Percentiles rank a stretch among this genome's conserved stretches.
These are phyloP conservation scores for Babesia ovis DNA, from an alignment of 169 alveolate species.

Conservation along the genomic window DNA sequence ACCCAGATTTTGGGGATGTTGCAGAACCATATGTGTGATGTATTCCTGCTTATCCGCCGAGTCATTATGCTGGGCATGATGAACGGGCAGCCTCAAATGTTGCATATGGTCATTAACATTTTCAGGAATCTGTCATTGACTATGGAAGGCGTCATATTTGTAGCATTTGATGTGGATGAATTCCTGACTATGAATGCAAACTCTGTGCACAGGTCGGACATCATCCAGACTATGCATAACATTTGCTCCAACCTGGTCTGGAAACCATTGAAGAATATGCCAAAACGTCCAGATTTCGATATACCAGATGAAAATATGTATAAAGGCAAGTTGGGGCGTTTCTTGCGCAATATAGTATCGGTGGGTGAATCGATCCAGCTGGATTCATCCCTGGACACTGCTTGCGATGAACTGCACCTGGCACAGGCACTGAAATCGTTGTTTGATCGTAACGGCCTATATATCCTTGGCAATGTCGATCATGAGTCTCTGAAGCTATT, in stretches of 20 bases:
- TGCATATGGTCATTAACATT: constrained; percentile 37
- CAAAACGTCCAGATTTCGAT: constrained; percentile 30
- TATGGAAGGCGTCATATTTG: constrained; percentile 62
- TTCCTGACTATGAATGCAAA: constrained; percentile 35
- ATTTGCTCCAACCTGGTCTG: constrained; percentile 45
- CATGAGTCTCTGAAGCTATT: constrained; percentile 30
- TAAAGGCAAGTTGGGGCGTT: constrained; percentile 37
- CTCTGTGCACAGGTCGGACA: constrained; percentile 38
- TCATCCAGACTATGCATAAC: constrained; percentile 54
- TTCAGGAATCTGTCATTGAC: constrained; percentile 55
- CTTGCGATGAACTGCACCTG: constrained; percentile 46
- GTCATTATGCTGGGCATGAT: constrained; percentile 57
- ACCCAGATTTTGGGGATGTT: constrained; percentile 41
- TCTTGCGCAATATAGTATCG: constrained; percentile 36
- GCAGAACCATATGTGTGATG: constrained; percentile 48
- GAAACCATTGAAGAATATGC: constrained; percentile 37
- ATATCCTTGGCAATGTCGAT: constrained; percentile 27
- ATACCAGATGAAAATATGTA: constrained; percentile 27
- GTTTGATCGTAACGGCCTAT: constrained; percentile 34
- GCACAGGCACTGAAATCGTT: constrained; percentile 53
- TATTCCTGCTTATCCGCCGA: constrained; percentile 47
- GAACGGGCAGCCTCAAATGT: constrained; percentile 39
- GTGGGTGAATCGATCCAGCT: constrained; percentile 35
- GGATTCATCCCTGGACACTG: constrained; percentile 28
- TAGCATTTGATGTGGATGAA: constrained; percentile 62